Conservation (phyloP, 768 basidiomycete species). For the Pleurotus platypus region DNA sequence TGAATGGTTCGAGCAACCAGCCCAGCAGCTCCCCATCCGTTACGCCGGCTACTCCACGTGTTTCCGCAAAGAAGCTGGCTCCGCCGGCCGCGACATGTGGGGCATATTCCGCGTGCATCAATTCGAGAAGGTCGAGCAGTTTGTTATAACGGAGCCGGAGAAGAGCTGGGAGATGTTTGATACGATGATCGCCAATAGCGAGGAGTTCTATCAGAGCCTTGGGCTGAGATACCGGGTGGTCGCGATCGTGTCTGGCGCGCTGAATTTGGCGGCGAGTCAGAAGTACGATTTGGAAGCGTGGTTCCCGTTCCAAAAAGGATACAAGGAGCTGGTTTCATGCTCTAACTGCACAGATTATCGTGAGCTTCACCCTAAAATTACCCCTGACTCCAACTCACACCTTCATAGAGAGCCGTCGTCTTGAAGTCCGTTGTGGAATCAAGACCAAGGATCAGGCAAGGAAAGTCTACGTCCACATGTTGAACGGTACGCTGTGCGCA, state of each 20-base stretch:
- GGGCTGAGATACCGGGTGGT: conserved; percentile 90
- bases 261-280: conserved; percentile 95
- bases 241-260: conserved; percentile 91
- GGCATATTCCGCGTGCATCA: conserved; percentile 99
- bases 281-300: conserved; percentile 98
- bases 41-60: conserved; percentile 92
- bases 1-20: conserved; percentile 96
- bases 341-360: conserved; percentile 99
- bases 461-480: conserved; percentile 97
- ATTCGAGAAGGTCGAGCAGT: conserved; percentile 99
- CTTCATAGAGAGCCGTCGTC: conserved; percentile 76
- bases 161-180: conserved; percentile 96
- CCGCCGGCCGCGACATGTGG: conserved; percentile 98
- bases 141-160: conserved; percentile 91
- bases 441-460: conserved; percentile 87
- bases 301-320: conserved; percentile 96
- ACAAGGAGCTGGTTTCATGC: conserved; percentile 97
- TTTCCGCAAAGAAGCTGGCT: conserved; percentile 98
- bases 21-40: conserved; percentile 86
- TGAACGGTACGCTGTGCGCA: conserved; percentile 96
- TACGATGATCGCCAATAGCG: conserved; percentile 82
- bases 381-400: not conserved
- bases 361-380: conserved; percentile 38
- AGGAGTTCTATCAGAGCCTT: conserved; percentile 95
- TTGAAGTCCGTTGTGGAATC: conserved; percentile 92